Evolutionary conservation across 129 eudicot genomes (phyloP).

Genomic region (Kitagawia praeruptora): DNA sequence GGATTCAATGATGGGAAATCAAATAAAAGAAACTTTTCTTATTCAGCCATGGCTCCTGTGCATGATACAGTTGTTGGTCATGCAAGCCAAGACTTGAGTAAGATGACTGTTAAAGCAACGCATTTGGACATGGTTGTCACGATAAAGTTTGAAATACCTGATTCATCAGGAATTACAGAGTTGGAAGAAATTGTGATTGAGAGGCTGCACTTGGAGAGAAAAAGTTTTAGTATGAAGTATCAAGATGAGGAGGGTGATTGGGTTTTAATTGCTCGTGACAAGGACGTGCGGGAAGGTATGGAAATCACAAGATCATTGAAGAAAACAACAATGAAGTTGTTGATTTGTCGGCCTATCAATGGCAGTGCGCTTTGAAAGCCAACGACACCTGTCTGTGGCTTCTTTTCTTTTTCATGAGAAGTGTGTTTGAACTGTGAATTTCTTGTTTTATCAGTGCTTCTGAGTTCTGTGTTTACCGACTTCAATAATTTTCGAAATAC

Average conservation of each 20-base stretch:
- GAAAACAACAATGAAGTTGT: not conserved
- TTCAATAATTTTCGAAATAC: no score
- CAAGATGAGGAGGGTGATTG: not conserved
- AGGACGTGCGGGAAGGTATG: constrained; percentile 7
- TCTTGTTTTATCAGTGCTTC: no score
- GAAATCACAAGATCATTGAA: not conserved
- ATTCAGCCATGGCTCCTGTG: no score
- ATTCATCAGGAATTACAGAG: constrained; percentile 38
- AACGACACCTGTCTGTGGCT: not conserved
- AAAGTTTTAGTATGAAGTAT: not conserved
- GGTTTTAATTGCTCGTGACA: not conserved
- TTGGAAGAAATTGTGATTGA: not conserved
- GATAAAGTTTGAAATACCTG: constrained; percentile 46
- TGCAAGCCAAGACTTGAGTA: not conserved
- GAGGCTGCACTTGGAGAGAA: not conserved
- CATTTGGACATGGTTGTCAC: constrained; percentile 20
- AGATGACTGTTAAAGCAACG: constrained; percentile 39
- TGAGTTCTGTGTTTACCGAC: no score
- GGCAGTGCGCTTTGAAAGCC: constrained; percentile 40
- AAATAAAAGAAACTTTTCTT: no score
- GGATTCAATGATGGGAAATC: no score
- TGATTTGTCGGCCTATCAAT: not conserved
- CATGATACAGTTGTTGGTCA: no score
- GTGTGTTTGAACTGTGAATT: no score
- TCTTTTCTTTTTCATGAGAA: not conserved